Conservation (phyloP, 495 filamentous ascomycete genomes). For the Hypoxylon rickii region DNA sequence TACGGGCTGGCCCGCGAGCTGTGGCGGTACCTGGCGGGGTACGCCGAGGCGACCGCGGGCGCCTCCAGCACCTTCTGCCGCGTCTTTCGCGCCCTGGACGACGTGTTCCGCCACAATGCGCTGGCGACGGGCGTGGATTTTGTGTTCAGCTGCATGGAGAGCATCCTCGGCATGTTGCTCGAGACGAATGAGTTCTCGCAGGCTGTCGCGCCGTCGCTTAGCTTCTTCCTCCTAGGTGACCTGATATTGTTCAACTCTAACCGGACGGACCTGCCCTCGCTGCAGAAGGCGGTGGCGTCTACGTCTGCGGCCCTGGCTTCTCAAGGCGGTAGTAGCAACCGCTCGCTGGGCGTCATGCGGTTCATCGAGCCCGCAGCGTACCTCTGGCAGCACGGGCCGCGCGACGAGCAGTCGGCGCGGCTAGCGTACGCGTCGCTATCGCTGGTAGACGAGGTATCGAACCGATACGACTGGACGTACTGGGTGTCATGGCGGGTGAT, state of each 20-base stretch:
- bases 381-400: conserved; percentile 28
- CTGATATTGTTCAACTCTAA: conserved; percentile 20
- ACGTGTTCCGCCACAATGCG: conserved; percentile 21
- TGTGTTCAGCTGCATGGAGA: conserved; percentile 31
- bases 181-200: conserved; percentile 20
- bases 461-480: conserved; percentile 24
- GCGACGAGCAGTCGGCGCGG: conserved; percentile 19
- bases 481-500: conserved; percentile 33
- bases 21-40: conserved; percentile 28
- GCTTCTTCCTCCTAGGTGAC: conserved; percentile 22
- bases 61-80: conserved; percentile 16
- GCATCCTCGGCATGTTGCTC: conserved; percentile 28
- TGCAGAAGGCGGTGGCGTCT: conserved; percentile 10
- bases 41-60: conserved; percentile 17
- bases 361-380: conserved; percentile 23
- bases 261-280: conserved; percentile 22
- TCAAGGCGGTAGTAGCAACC: not conserved
- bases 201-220: conserved; percentile 17
- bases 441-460: conserved; percentile 5
- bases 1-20: conserved; percentile 25
- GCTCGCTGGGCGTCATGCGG: conserved; percentile 2
- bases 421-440: conserved; percentile 14
- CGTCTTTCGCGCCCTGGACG: conserved; percentile 19
- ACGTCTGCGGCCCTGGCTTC: conserved; percentile 2
- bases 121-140: conserved; percentile 23